phyloP scores from a whole-genome alignment of 1,284 basidiomycete genomes.

The Fomitopsis betulina region DNA sequence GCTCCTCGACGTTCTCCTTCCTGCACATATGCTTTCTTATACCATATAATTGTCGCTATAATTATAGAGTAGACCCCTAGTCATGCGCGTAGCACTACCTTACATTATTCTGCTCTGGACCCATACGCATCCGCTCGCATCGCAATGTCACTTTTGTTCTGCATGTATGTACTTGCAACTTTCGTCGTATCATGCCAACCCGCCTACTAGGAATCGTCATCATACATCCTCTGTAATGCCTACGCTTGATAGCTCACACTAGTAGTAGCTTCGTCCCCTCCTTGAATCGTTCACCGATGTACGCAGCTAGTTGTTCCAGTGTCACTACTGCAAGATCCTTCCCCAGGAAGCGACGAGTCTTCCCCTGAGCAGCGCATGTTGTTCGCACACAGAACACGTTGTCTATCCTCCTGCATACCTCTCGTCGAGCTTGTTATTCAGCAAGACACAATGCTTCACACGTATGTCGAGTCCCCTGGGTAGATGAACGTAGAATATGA shows the following conservation, averaged over 20 bases:
- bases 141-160: conserved; percentile 4
- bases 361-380: no score
- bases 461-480: background rate
- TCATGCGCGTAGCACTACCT: conserved; percentile 2
- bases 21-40: conserved; percentile 1
- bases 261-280: background rate
- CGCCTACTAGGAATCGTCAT: background rate
- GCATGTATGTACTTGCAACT: conserved; percentile 7
- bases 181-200: conserved; percentile 2
- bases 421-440: background rate
- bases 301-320: no score
- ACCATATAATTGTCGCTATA: conserved; percentile 4
- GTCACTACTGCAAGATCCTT: no score
- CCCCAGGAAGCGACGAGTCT: no score
- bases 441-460: background rate
- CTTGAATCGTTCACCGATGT: background rate
- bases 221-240: background rate
- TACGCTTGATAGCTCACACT: background rate
- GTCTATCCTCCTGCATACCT: background rate
- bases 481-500: background rate
- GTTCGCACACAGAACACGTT: no score
- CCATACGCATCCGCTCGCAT: conserved; percentile 2
- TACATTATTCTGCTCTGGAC: conserved; percentile 5
- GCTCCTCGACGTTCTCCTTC: conserved; percentile 2
- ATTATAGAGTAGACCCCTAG: conserved; percentile 5